Percentiles rank a stretch among this genome's conserved stretches.
phyloP scores from a whole-genome alignment of 2,329 filamentous ascomycete species.

The Boeremia lycopersici region DNA sequence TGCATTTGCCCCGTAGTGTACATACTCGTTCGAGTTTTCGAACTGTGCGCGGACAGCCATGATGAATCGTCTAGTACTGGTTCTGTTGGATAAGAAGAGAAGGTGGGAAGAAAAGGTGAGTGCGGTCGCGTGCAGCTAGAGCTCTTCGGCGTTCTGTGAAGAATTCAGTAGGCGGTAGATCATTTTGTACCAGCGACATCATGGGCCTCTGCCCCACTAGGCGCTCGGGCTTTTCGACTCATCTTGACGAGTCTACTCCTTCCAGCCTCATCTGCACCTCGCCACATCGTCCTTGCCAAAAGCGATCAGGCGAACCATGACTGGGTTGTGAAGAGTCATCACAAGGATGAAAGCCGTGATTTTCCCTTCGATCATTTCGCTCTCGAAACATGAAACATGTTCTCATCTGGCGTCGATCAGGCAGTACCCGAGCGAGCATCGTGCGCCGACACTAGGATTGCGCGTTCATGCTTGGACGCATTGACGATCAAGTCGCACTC shows the following conservation, averaged over 20 bases:
- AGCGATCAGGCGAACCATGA: conserved; percentile 5
- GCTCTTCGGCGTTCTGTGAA: conserved; percentile 22
- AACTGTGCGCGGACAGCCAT: conserved; percentile 68
- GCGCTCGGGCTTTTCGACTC: conserved; percentile 34
- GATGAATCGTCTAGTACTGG: conserved; percentile 27
- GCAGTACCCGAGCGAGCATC: conserved; percentile 20
- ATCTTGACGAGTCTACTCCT: conserved; percentile 24
- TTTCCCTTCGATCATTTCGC: conserved; percentile 3
- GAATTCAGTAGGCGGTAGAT: conserved; percentile 31
- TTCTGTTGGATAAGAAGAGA: conserved; percentile 2
- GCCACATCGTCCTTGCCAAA: conserved; percentile 9
- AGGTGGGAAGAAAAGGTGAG: not conserved
- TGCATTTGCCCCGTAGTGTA: conserved; percentile 3
- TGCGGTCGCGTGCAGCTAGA: conserved; percentile 16
- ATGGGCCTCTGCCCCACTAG: conserved; percentile 27
- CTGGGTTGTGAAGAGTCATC: conserved; percentile 12
- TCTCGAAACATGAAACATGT: conserved; percentile 16
- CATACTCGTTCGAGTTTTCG: conserved; percentile 90
- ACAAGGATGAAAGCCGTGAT: not conserved
- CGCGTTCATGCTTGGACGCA: conserved; percentile 18
- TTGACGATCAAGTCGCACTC: conserved; percentile 14
- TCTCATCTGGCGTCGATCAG: conserved; percentile 18
- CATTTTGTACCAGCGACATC: conserved; percentile 35
- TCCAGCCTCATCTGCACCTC: conserved; percentile 15
- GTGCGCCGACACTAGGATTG: conserved; percentile 10